Conservation (phyloP, 345 rosid genomes). For the Angophora floribunda region DNA sequence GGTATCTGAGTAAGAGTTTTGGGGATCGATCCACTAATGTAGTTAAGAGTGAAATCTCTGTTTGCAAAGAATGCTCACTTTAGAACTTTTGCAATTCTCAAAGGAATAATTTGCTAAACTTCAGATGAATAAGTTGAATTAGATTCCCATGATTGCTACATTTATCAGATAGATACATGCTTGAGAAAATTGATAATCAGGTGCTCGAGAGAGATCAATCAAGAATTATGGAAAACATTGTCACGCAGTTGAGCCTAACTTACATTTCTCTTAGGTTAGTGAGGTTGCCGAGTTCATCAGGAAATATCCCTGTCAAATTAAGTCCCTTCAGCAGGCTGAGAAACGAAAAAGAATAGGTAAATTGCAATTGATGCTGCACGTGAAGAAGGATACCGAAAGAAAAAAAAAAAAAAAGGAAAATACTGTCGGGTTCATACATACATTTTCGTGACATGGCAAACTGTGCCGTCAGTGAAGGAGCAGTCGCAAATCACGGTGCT, state of each 20-base stretch:
- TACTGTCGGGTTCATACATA: not conserved
- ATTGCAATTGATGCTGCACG: not conserved
- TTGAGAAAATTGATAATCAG: not conserved
- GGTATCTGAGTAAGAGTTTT: constrained; percentile 35
- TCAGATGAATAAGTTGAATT: too few relatives aligned
- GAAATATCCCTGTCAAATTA: constrained; percentile 49
- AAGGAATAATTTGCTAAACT: not conserved
- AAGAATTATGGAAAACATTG: not conserved
- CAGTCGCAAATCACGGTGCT: not conserved
- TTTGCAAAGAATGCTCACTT: not conserved
- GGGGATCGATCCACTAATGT: constrained; percentile 64
- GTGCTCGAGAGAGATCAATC: not conserved
- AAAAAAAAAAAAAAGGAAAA: not conserved
- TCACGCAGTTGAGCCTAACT: not conserved
- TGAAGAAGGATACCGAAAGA: not conserved
- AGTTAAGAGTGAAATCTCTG: constrained; percentile 74
- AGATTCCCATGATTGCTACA: not conserved
- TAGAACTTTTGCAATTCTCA: not conserved
- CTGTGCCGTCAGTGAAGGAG: not conserved
- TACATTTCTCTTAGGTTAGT: constrained; percentile 44
- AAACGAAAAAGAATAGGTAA: not conserved
- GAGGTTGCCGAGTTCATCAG: constrained; percentile 59
- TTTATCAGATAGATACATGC: not conserved
- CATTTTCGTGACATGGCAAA: not conserved
- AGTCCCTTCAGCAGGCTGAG: constrained; percentile 38